Percentiles rank a stretch among this genome's conserved stretches.
Conservation (phyloP, 495 filamentous ascomycete species). For the Mytilinidion resinicola region DNA sequence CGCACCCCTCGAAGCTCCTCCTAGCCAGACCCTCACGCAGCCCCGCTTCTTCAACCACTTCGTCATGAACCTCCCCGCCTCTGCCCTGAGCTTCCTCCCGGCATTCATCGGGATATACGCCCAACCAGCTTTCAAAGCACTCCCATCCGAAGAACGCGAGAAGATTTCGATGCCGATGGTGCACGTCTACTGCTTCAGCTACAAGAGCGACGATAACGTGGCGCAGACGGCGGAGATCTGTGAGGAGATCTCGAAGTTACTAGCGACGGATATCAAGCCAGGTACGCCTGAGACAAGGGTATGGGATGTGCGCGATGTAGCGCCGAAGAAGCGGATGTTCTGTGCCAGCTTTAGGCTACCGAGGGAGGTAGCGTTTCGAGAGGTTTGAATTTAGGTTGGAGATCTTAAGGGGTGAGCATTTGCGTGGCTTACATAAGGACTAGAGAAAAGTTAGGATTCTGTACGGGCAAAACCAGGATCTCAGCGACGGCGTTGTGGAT, state of each 20-base stretch:
- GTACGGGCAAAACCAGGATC: too few relatives aligned
- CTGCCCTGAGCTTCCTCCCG: conserved; percentile 77
- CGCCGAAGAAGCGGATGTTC: conserved; percentile 93
- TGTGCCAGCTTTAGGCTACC: conserved; percentile 89
- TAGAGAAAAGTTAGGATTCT: neutral
- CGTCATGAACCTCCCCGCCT: conserved; percentile 94
- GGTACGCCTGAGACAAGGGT: conserved; percentile 55
- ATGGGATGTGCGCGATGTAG: conserved; percentile 77
- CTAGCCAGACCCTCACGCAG: conserved; percentile 36
- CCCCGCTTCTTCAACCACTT: conserved; percentile 73
- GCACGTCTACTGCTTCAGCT: conserved; percentile 85
- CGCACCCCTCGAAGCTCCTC: conserved; percentile 3
- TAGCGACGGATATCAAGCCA: conserved; percentile 55
- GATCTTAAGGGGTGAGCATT: neutral
- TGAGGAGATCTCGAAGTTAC: conserved; percentile 54
- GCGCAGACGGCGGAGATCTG: conserved; percentile 59
- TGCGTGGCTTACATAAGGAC: neutral
- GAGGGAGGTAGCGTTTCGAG: conserved; percentile 66
- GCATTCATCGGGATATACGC: conserved; percentile 75
- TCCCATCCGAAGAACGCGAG: conserved; percentile 48
- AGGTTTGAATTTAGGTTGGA: conserved; percentile 2
- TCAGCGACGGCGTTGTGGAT: too few relatives aligned
- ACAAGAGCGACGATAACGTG: conserved; percentile 64
- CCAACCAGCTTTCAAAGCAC: conserved; percentile 5
- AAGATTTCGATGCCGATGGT: conserved; percentile 62